Evolutionary conservation across 805 yeast species (phyloP), one percentile per base, ranked within the genome.

Genomic region (Metschnikowia dekortorum): DNA sequence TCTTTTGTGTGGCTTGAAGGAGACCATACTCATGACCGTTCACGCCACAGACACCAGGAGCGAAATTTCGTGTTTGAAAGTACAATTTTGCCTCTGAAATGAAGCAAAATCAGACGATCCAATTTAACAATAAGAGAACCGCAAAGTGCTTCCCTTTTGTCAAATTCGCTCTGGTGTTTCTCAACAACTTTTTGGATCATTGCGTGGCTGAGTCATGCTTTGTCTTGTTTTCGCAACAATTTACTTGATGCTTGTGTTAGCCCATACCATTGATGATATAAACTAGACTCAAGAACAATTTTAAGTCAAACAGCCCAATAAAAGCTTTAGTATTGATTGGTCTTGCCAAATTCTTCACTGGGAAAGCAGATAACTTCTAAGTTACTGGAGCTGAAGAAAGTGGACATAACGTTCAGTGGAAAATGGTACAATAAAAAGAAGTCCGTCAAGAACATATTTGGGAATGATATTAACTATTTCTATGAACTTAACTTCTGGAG

Each of bases 381-480:
- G 49, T 57, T 69, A 49, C 58, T 50, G 29, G 54, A 63, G 39
- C 66, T 71, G 59, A 59, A 60, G 30, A 50, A 48, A 18, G 63
- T 54, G 58, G 67, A 68, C 49, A 73, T 73, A 13, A 56, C 72
- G 16, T 55, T 54, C 43, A 71, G 76, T 52, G 67, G 65, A 45
- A 51, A 61, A 35, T 71, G 76, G 58, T 72, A 72, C 55, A 49
- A 68, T 59, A 68, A 61, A 53, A 55, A 71, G 46, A 62, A 53
- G 47, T 70, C 61, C 51, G 70, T 69, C 30, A 57, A 62, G 44
- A 37, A 46, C 6, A 60, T 70, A 44, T 37, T 69, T 22, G 55
- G 62, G 8, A 53, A 61, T 22, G 53, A 63, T 31, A 73, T 75
- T 3, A 65, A 64, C 6, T 61, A 69, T 39, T 57, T 72, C 31